Conservation (phyloP, 2,329 filamentous ascomycete species). For the Lecanosticta acicola region DNA sequence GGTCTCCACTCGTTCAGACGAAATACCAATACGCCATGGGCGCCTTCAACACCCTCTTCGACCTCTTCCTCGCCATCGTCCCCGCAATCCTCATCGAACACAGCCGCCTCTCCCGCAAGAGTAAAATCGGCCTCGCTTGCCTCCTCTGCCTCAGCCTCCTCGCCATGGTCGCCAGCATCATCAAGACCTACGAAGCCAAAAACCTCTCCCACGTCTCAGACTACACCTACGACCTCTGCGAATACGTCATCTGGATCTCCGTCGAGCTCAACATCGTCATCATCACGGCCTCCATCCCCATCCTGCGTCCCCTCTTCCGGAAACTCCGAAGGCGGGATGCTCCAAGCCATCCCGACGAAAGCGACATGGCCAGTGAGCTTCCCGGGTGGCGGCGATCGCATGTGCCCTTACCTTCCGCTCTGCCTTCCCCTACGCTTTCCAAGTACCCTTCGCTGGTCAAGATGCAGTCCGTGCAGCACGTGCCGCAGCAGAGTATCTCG, state of each 20-base stretch:
- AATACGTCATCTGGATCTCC: slow-evolving; percentile 26
- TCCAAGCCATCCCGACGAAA: neutral
- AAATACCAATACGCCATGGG: slow-evolving; percentile 20
- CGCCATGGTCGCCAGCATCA: slow-evolving; percentile 29
- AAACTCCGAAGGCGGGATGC: slow-evolving; percentile 1
- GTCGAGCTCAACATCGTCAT: slow-evolving; percentile 35
- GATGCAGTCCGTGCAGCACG: neutral
- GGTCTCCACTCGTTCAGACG: slow-evolving; percentile 19
- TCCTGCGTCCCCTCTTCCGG: slow-evolving; percentile 25
- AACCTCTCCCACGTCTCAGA: slow-evolving; percentile 24
- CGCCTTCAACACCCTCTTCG: slow-evolving; percentile 29
- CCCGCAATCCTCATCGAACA: slow-evolving; percentile 29
- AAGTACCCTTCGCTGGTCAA: slow-evolving; percentile 13
- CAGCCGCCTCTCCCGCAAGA: slow-evolving; percentile 22
- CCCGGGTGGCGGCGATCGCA: slow-evolving; percentile 8
- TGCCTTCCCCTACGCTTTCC: neutral
- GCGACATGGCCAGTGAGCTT: slow-evolving; percentile 5
- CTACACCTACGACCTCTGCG: slow-evolving; percentile 27
- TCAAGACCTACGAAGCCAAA: slow-evolving; percentile 29
- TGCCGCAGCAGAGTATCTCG: slow-evolving; percentile 8
- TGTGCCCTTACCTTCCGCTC: slow-evolving; percentile 5
- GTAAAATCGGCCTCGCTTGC: slow-evolving; percentile 23
- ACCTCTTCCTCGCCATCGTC: slow-evolving; percentile 26
- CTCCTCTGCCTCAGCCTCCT: slow-evolving; percentile 26
- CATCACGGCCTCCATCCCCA: slow-evolving; percentile 27